Conservation (phyloP, 192 early-diverging fungal species). For the Backusella tarrabulga region DNA sequence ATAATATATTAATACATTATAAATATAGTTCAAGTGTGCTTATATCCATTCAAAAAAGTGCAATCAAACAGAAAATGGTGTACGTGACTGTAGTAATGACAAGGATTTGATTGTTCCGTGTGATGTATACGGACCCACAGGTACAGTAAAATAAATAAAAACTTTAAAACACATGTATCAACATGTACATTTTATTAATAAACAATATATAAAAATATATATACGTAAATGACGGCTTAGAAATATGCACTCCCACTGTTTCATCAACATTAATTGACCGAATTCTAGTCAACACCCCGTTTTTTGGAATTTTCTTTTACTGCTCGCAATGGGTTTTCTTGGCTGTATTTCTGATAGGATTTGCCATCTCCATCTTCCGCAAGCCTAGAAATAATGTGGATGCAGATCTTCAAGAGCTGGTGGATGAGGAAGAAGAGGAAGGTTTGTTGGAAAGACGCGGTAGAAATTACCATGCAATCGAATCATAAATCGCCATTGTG, state of each 20-base stretch:
- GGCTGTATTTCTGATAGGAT: slow-evolving; percentile 34
- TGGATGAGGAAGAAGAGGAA: slow-evolving; percentile 14
- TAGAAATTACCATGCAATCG: background rate
- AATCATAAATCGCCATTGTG: background rate
- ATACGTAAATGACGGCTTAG: slow-evolving; percentile 15
- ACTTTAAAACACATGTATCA: background rate
- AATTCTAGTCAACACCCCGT: slow-evolving; percentile 49
- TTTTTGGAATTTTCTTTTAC: slow-evolving; percentile 54
- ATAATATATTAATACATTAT: background rate
- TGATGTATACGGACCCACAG: slow-evolving; percentile 50
- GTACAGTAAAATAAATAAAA: slow-evolving; percentile 17
- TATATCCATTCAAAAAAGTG: slow-evolving; percentile 34
- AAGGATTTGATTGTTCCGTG: slow-evolving; percentile 55
- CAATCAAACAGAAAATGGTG: slow-evolving; percentile 42
- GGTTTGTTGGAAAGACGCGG: background rate
- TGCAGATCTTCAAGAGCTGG: slow-evolving; percentile 8
- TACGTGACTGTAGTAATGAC: slow-evolving; percentile 46
- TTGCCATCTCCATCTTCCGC: slow-evolving; percentile 24
- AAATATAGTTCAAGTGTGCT: background rate
- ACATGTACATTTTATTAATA: background rate
- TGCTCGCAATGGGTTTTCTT: slow-evolving; percentile 56
- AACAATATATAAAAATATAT: background rate
- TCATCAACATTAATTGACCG: slow-evolving; percentile 48
- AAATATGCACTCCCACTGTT: slow-evolving; percentile 58
- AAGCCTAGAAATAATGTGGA: slow-evolving; percentile 16